Base-by-base conservation (phyloP, 2,329 filamentous ascomycete genomes). In the Rhexocercosporidium sp. region DNA sequence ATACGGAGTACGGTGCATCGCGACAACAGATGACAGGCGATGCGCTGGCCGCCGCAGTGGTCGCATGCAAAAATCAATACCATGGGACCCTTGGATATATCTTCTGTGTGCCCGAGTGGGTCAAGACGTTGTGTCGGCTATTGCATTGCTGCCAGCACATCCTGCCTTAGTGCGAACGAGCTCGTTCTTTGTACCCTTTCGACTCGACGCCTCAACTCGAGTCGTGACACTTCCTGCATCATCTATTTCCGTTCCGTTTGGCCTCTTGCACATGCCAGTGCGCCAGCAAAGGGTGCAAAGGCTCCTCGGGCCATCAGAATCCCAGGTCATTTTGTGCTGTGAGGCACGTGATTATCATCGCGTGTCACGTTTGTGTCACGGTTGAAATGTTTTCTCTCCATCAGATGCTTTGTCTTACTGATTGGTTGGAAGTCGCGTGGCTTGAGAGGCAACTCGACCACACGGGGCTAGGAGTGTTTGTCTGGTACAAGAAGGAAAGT, bases 31-130 rank as follows among this genome's bases (percentile, higher is more conserved):
- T 46, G 39, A 12, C 41, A 62, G 60, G 53, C 37, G 65, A 67
- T 67, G 65, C 60, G 65, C 60, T 67, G 65, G 65, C 61, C 60
- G 65, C 65, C 49, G 46, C 34, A 54, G 12, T 1, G 60, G 65
- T 56, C 65, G 65, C 65, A 64, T 63, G 14, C 20, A 31, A 39
- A 18, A 34, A 53, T 64, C 47, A 31, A 54, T 53, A 64, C 34
- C 44, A 53, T 56, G 25, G 25, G 27, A 41, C 16, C 59, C 57
- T 46, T 12, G 41, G 25, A 47, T 44, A 60, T 60, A 60, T 46
- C 22, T 16, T 16, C 5, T 14, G 29, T 37, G 41, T 47, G 25
- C 57, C 57, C 34, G 54, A 60, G 39, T 47, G 39, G 39, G 57
- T 39, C 39, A 44, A 44, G 57, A 22, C 39, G 22, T 44, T 41